Base-by-base conservation (phyloP, 2,329 filamentous ascomycete genomes). In the Didymellaceae sp. region DNA sequence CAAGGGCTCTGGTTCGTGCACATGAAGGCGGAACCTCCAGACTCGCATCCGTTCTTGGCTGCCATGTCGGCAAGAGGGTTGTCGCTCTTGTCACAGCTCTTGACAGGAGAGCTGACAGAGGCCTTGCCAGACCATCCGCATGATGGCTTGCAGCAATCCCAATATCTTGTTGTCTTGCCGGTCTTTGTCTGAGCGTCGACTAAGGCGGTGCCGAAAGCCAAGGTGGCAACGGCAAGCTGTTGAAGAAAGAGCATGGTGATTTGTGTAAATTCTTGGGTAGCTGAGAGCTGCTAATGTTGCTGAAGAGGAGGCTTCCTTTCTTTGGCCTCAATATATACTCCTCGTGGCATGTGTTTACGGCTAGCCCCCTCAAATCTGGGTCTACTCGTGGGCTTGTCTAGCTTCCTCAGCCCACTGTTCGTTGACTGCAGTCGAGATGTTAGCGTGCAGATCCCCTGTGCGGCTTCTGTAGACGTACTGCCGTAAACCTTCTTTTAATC, bases 81-180 rank as follows among this genome's bases (percentile, higher is more conserved):
- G 75, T 87, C 82, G 50, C 76, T 73, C 60, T 75, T 79, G 71
- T 82, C 77, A 70, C 84, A 87, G 38, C 79, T 82, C 30, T 72
- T 70, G 45, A 85, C 80, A 14, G 83, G 80, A 44, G 72, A 62
- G 59, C 72, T 77, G 67, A 84, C 78, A 28, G 75, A 58, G 3
- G 81, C 82, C 65, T 87, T 87, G 49, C 74, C 78, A 6, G 76
- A 61, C 85, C 85, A 80, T 8, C 80, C 78, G 68, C 86, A 88
- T 13, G 83, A 86, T 21, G 85, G 81, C 75, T 90, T 89, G 75
- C 86, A 89, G 77, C 86, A 89, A 69, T 89, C 86, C 71, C 71
- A 73, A 56, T 74, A 74, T 16, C 71, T 62, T 16, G 70, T 73
- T 5, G 70, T 72, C 52, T 59, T 63, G 48, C 68, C 70, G 8